Evolutionary conservation across 208 protist species (phyloP).

Genomic region (Porcisia hertigi): DNA sequence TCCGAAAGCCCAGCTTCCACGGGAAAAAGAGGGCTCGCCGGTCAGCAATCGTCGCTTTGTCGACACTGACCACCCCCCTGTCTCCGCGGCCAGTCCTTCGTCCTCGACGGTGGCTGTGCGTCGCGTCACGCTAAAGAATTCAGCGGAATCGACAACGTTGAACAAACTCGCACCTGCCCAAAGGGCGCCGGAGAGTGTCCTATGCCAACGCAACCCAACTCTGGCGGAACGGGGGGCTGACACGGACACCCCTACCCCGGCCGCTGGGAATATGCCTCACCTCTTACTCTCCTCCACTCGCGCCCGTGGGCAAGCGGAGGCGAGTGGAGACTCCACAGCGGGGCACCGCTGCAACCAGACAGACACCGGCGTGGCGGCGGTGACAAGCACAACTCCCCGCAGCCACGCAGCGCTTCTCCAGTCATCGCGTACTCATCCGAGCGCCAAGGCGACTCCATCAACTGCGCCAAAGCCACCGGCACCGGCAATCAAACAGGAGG

Average conservation of each 20-base stretch:
- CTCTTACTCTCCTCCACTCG: background rate
- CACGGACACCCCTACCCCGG: constrained; percentile 24
- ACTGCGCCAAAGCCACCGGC: background rate
- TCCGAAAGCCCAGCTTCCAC: constrained; percentile 7
- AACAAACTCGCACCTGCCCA: constrained; percentile 39
- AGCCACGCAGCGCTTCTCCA: background rate
- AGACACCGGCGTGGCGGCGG: background rate
- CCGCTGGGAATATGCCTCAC: constrained; percentile 6
- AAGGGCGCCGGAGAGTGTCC: constrained; percentile 25
- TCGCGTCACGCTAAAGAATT: constrained; percentile 19
- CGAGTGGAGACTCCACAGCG: background rate
- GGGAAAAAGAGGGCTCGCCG: too few relatives aligned
- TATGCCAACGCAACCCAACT: constrained; percentile 41
- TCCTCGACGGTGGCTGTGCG: background rate
- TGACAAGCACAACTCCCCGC: background rate
- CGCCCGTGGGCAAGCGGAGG: background rate
- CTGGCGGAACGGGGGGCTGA: constrained; percentile 31
- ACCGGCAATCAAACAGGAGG: background rate
- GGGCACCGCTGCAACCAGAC: background rate
- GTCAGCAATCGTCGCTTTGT: background rate
- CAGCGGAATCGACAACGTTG: constrained; percentile 29
- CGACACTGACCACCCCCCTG: background rate
- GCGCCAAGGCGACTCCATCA: background rate
- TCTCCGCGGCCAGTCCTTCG: background rate
- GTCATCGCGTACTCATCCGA: background rate